phyloP scores from a whole-genome alignment of 352 stramenopile species.

The Hyphochytrium catenoides region DNA sequence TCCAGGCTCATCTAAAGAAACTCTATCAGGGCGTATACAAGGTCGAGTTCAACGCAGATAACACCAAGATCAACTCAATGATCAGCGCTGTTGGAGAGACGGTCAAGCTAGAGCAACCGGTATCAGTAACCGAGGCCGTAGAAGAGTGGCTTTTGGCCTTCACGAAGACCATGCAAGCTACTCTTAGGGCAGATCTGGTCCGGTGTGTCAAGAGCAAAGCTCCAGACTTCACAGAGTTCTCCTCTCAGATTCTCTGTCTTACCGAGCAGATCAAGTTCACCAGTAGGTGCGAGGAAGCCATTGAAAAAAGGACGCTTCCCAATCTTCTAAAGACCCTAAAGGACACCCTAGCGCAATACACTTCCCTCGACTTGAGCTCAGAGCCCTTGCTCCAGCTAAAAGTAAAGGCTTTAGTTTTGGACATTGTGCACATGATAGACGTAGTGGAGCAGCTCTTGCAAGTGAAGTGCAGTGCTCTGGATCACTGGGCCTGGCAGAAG shows the following conservation, averaged over 20 bases:
- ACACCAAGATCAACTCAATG: slow-evolving; percentile 66
- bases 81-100: slow-evolving; percentile 47
- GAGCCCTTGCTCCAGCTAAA: slow-evolving; percentile 74
- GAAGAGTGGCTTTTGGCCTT: slow-evolving; percentile 80
- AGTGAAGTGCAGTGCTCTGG: slow-evolving; percentile 21
- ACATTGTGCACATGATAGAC: slow-evolving; percentile 85
- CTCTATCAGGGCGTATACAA: slow-evolving; percentile 79
- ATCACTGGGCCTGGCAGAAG: slow-evolving; percentile 76
- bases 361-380: slow-evolving; percentile 51
- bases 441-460: slow-evolving; percentile 65
- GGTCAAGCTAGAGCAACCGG: slow-evolving; percentile 43
- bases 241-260: slow-evolving; percentile 71
- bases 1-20: slow-evolving; percentile 87
- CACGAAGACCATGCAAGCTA: slow-evolving; percentile 67
- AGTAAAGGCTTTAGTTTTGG: slow-evolving; percentile 76
- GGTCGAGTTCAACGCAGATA: slow-evolving; percentile 61
- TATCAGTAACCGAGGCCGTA: slow-evolving; percentile 62
- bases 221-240: slow-evolving; percentile 63
- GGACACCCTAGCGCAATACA: slow-evolving; percentile 39
- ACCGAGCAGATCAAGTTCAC: slow-evolving; percentile 77
- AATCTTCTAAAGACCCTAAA: slow-evolving; percentile 37
- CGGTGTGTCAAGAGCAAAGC: slow-evolving; percentile 39
- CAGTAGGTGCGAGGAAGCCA: slow-evolving; percentile 46
- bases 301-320: slow-evolving; percentile 32
- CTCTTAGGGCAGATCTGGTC: slow-evolving; percentile 39